phyloP scores from a whole-genome alignment of 306 rosid genomes.

The Trifolium dubium region DNA sequence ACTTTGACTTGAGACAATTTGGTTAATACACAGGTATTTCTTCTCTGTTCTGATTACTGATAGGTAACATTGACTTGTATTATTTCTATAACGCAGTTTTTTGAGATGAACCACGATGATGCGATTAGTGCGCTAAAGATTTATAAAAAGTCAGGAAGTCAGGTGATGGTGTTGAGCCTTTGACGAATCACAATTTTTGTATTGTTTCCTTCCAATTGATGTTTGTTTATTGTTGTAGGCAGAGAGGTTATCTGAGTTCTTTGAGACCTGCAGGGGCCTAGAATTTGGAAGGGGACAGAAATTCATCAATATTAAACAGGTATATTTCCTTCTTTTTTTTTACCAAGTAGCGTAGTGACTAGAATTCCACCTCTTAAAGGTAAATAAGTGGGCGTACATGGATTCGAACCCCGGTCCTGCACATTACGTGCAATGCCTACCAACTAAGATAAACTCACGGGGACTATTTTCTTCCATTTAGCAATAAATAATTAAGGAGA shows the following conservation, averaged over 20 bases:
- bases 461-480: not conserved
- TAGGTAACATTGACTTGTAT: not conserved
- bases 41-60: not conserved
- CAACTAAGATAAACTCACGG: too few relatives aligned
- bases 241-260: conserved; percentile 72
- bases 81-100: conserved; percentile 57
- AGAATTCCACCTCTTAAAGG: too few relatives aligned
- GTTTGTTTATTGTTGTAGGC: conserved; percentile 56
- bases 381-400: too few relatives aligned
- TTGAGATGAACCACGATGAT: conserved; percentile 80
- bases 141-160: conserved; percentile 72
- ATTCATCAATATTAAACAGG: conserved; percentile 79
- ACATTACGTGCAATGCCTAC: too few relatives aligned
- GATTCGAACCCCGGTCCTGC: too few relatives aligned
- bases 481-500: not conserved
- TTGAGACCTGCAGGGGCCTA: conserved; percentile 69
- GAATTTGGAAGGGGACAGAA: conserved; percentile 81
- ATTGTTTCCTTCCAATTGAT: conserved; percentile 12
- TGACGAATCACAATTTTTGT: not conserved
- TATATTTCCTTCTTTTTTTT: not conserved
- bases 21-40: not conserved
- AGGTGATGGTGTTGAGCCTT: conserved; percentile 52
- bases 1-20: not conserved
- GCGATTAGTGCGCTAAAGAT: conserved; percentile 78
- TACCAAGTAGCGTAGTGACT: too few relatives aligned